Evolutionary conservation across 129 eudicot genomes (phyloP), one percentile per base, ranked within the genome.

Genomic region (carrot (Daucus carota)): DNA sequence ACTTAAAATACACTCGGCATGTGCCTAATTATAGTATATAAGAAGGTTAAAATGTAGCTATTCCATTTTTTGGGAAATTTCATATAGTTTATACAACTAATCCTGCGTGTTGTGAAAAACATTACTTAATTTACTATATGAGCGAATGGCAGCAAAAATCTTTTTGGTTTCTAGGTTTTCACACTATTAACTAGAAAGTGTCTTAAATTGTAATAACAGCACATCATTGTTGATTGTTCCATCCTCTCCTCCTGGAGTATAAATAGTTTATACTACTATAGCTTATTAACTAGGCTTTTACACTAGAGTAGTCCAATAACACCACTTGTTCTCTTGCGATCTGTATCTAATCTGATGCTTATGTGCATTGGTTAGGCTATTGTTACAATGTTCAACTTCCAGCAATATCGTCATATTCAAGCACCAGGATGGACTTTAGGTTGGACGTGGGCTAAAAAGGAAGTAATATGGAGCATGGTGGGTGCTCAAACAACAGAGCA

Each of bases 361-460:
- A n/a, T 81, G 40, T 72, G 15, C 24, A 44, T 32, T 63, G 34
- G 31, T 18, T 86, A 93, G 98, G 98, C 98, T 10, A 88, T 86
- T 32, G 96, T 93, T 60, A 93, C 97, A 43, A 91, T 93, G 84
- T 89, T 77, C 82, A 93, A 93, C 84, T 90, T 89, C 84, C 98
- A 93, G 72, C 95, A 87, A 76, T 91, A 87, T 71, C 90, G 98
- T 26, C 97, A 89, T 80, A 91, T 93, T 71, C 88, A 89, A 76
- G 93, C 97, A 2, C 98, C 98, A 0, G 98, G 98, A 14, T 93
- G 98, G 98, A 83, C 89, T 77, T 67, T 93, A 71, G 97, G 97
- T 28, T 93, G 98, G 98, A 91, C 98, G 6, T 93, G 98, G 98
- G 96, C 97, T 0, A 89, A 91, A 78, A 91, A 93, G 72, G 98